Evolutionary conservation across 768 basidiomycete genomes (phyloP).

Genomic region (Boletus sensibilis): DNA sequence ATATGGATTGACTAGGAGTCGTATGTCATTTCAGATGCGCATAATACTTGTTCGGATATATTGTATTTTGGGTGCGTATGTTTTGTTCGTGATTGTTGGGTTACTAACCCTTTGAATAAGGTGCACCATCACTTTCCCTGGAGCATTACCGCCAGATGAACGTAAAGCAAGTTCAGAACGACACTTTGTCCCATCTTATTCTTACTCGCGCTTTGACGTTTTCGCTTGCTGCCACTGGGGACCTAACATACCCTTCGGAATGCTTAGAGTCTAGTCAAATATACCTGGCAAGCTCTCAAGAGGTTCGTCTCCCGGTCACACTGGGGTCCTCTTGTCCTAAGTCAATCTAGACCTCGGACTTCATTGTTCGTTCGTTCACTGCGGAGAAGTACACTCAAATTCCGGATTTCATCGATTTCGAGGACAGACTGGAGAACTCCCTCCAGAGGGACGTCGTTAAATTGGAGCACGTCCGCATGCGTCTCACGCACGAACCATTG

Average conservation of each 20-base stretch:
- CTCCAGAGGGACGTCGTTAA: conserved; percentile 80
- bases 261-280: conserved; percentile 80
- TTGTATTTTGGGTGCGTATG: conserved; percentile 65
- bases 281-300: conserved; percentile 75
- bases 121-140: conserved; percentile 67
- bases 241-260: conserved; percentile 72
- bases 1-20: conserved; percentile 67
- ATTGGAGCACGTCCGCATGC: conserved; percentile 84
- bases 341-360: conserved; percentile 65
- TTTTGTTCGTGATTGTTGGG: background rate
- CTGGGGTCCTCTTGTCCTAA: conserved; percentile 6
- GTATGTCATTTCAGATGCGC: conserved; percentile 75
- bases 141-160: conserved; percentile 79
- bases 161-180: conserved; percentile 83
- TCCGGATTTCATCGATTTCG: conserved; percentile 79
- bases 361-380: conserved; percentile 73
- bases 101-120: conserved; percentile 37
- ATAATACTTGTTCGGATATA: conserved; percentile 79
- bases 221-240: conserved; percentile 72
- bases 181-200: conserved; percentile 84
- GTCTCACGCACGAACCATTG: conserved; percentile 69
- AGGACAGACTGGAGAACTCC: conserved; percentile 79
- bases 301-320: conserved; percentile 44
- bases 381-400: conserved; percentile 88
- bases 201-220: conserved; percentile 77